These are phyloP conservation scores for Sonneratia alba DNA, from an alignment of 345 rosid genomes.

Conservation along the genomic window DNA sequence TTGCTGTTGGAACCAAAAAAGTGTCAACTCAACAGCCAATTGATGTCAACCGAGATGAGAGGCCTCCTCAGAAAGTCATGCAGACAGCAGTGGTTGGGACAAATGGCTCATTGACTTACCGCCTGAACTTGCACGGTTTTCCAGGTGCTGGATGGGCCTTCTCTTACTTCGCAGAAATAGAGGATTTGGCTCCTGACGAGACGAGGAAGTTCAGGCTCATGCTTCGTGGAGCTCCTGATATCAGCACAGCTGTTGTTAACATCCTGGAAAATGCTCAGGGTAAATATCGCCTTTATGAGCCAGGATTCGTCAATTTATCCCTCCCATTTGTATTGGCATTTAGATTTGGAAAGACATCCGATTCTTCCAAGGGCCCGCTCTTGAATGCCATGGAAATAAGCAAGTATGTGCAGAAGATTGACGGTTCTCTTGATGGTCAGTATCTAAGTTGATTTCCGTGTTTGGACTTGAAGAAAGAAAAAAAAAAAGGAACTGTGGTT, in stretches of 20 bases:
- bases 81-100: conserved; percentile 99
- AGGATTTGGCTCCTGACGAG: conserved; percentile 54
- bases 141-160: conserved; percentile 89
- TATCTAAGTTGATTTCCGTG: background rate
- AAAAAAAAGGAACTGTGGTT: background rate
- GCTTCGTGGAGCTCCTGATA: conserved; percentile 60
- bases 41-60: conserved; percentile 24
- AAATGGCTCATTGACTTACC: conserved; percentile 76
- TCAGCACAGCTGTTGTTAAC: conserved; percentile 71
- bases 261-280: conserved; percentile 90
- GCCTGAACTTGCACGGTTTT: conserved; percentile 86
- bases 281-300: conserved; percentile 62
- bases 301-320: conserved; percentile 65
- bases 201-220: conserved; percentile 82
- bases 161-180: conserved; percentile 86
- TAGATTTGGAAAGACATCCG: conserved; percentile 61
- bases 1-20: conserved; percentile 71
- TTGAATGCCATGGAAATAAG: conserved; percentile 91
- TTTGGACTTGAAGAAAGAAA: too few relatives aligned
- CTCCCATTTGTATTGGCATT: conserved; percentile 85
- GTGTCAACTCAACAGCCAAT: conserved; percentile 64
- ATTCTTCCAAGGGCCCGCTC: conserved; percentile 88
- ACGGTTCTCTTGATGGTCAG: conserved; percentile 79
- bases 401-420: conserved; percentile 57
- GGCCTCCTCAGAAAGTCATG: conserved; percentile 94